Percentiles rank a stretch among this genome's conserved stretches.
phyloP scores from a whole-genome alignment of 176 grass and related monocot species.

The Phoenix roebelenii region DNA sequence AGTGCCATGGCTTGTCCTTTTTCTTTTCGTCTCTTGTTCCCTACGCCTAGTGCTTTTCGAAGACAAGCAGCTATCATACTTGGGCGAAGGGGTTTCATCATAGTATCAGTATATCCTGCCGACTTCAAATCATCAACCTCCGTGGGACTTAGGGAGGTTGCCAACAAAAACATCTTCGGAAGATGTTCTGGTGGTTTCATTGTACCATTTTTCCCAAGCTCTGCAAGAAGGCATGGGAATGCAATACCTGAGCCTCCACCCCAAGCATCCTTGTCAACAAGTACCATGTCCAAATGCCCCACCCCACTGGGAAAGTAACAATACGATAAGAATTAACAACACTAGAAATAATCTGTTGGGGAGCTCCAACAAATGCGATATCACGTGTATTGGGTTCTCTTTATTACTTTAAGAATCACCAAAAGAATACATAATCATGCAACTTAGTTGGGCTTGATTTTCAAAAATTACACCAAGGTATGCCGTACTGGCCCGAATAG shows the following conservation, averaged over 20 bases:
- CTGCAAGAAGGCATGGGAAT: constrained; percentile 32
- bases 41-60: constrained; percentile 45
- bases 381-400: background rate
- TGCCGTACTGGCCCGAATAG: too few relatives aligned
- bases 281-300: constrained; percentile 41
- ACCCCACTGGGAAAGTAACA: constrained; percentile 31
- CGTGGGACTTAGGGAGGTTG: constrained; percentile 30
- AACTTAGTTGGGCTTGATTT: too few relatives aligned
- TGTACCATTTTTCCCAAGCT: constrained; percentile 33
- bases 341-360: background rate
- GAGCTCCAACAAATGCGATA: too few relatives aligned
- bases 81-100: constrained; percentile 60
- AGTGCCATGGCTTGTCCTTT: constrained; percentile 44
- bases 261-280: constrained; percentile 77
- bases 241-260: constrained; percentile 36
- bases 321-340: constrained; percentile 10
- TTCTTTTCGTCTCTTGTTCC: constrained; percentile 20
- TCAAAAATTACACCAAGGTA: too few relatives aligned
- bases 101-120: constrained; percentile 40
- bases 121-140: constrained; percentile 40
- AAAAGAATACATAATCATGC: too few relatives aligned
- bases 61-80: constrained; percentile 59
- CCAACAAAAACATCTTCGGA: constrained; percentile 60
- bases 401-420: background rate
- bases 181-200: constrained; percentile 28